Conservation (phyloP, 805 yeast genomes). For the Saccharomycopsis guyanensis region DNA sequence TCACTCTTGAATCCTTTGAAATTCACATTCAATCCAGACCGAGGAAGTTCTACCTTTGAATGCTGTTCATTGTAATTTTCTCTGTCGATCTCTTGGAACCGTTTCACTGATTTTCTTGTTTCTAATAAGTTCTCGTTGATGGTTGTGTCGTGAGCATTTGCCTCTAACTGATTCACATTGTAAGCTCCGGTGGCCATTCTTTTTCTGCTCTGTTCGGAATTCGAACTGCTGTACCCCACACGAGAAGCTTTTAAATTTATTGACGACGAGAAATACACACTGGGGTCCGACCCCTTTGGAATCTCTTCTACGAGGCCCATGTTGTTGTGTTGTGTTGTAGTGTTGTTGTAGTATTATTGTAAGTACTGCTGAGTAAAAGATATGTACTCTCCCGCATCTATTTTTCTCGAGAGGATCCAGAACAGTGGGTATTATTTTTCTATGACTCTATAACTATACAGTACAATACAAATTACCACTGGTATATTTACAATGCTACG, state of each 20-base stretch:
- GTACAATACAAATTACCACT: too few relatives aligned
- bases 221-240: constrained; percentile 20
- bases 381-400: too few relatives aligned
- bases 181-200: constrained; percentile 21
- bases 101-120: constrained; percentile 15
- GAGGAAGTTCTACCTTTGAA: constrained; percentile 17
- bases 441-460: too few relatives aligned
- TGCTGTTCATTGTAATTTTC: constrained; percentile 19
- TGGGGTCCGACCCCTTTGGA: constrained; percentile 20
- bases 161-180: constrained; percentile 19
- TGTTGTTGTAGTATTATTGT: too few relatives aligned
- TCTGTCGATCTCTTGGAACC: constrained; percentile 19
- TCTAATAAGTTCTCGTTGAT: constrained; percentile 18
- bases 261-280: constrained; percentile 20
- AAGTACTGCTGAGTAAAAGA: too few relatives aligned
- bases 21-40: constrained; percentile 16
- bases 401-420: too few relatives aligned
- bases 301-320: constrained; percentile 21
- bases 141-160: constrained; percentile 15
- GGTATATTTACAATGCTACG: too few relatives aligned
- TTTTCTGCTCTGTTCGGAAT: constrained; percentile 16
- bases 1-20: constrained; percentile 17
- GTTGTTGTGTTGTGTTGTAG: too few relatives aligned
- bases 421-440: too few relatives aligned
- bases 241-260: constrained; percentile 21